phyloP scores from a whole-genome alignment of 2,329 filamentous ascomycete species.

The Purpureocillium lavendulum region DNA sequence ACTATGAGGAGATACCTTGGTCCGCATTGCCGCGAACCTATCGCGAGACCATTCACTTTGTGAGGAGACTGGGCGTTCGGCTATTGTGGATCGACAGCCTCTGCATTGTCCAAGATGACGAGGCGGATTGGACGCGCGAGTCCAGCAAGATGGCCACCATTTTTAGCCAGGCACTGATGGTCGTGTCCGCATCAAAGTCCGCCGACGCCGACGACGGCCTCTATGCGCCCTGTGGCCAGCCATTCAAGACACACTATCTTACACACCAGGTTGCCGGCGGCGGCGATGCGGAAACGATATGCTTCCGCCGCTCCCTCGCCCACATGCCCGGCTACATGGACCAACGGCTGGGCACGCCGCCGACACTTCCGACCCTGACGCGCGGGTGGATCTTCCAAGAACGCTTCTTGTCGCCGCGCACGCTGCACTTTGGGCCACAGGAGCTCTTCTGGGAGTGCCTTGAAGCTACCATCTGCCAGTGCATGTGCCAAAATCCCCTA shows the following conservation, averaged over 20 bases:
- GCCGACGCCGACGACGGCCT: constrained; percentile 2
- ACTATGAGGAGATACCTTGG: neutral
- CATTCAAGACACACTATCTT: neutral
- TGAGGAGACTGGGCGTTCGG: constrained; percentile 5
- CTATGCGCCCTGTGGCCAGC: neutral
- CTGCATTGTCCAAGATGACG: constrained; percentile 11
- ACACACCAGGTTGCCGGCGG: neutral
- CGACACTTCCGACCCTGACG: constrained; percentile 5
- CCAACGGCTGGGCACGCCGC: neutral
- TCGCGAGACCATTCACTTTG: constrained; percentile 7
- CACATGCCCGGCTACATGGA: constrained; percentile 7
- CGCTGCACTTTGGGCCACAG: constrained; percentile 8
- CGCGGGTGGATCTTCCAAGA: constrained; percentile 10
- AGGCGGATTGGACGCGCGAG: constrained; percentile 5
- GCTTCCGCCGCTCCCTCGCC: constrained; percentile 6
- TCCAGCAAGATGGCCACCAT: constrained; percentile 8
- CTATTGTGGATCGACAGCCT: constrained; percentile 12
- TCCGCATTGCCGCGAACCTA: too few species aligned
- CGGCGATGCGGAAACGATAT: neutral
- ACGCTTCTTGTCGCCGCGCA: constrained; percentile 5
- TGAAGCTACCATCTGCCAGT: constrained; percentile 5
- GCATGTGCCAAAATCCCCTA: constrained; percentile 1
- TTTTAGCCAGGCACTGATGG: constrained; percentile 6
- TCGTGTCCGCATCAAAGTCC: constrained; percentile 6
- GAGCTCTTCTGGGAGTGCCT: constrained; percentile 10